Conservation (phyloP, 2,329 filamentous ascomycete genomes). For the Pseudogymnoascus sp. region DNA sequence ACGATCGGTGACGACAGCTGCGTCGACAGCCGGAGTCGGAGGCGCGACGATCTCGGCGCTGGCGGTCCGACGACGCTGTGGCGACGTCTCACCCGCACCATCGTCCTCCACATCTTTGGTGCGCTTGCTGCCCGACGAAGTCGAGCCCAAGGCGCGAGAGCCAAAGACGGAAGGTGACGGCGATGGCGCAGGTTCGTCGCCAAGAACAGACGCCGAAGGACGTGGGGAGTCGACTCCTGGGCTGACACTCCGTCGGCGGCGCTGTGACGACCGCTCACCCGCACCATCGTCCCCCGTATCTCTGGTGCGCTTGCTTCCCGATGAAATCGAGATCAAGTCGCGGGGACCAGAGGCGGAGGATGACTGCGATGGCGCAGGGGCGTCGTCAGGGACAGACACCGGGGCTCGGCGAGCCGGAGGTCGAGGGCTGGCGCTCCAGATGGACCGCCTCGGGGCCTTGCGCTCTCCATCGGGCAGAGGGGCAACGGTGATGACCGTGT, state of each 20-base stretch:
- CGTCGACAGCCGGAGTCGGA: not conserved
- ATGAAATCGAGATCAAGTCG: not conserved
- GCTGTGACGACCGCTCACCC: not conserved
- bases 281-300: not conserved
- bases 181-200: not conserved
- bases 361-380: not conserved
- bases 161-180: not conserved
- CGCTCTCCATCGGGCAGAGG: not conserved
- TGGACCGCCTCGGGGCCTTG: not conserved
- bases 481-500: not conserved
- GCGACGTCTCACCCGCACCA: not conserved
- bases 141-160: not conserved
- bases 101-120: not conserved
- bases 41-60: no score
- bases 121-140: not conserved
- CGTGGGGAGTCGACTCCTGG: not conserved
- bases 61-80: not conserved
- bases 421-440: not conserved
- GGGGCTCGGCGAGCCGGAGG: not conserved
- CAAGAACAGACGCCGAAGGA: not conserved
- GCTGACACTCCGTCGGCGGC: not conserved
- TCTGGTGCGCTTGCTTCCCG: not conserved
- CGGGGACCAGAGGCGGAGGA: not conserved
- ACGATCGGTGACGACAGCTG: not conserved
- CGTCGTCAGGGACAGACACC: not conserved